These are phyloP conservation scores for Diplocarpon rosae DNA, from an alignment of 2,329 filamentous ascomycete species.

Conservation along the genomic window DNA sequence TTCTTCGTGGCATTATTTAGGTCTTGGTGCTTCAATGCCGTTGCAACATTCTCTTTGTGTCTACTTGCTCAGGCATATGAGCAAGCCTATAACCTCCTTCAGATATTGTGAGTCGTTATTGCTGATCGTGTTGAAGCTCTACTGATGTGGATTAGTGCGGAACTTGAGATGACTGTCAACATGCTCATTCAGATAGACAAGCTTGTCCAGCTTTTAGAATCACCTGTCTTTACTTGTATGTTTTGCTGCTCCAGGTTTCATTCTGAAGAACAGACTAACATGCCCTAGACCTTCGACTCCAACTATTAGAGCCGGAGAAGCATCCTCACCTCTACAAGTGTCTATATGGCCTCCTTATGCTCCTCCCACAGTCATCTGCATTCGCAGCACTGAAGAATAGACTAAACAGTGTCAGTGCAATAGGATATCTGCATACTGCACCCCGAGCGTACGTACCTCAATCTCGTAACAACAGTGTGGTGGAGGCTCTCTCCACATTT, in stretches of 20 bases:
- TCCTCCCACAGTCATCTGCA: constrained; percentile 93
- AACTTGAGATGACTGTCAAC: constrained; percentile 97
- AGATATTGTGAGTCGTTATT: constrained; percentile 63
- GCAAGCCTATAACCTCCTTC: constrained; percentile 89
- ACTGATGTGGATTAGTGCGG: constrained; percentile 51
- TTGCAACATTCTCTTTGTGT: constrained; percentile 93
- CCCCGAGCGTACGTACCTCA: constrained; percentile 58
- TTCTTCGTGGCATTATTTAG: constrained; percentile 92
- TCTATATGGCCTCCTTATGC: constrained; percentile 92
- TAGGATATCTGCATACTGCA: constrained; percentile 83
- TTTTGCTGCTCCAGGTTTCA: constrained; percentile 4
- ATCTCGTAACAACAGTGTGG: constrained; percentile 28
- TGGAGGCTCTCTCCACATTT: constrained; percentile 25
- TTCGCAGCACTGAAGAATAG: constrained; percentile 95
- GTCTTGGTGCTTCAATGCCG: constrained; percentile 97
- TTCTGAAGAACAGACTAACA: constrained; percentile 11
- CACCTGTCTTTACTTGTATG: constrained; percentile 92
- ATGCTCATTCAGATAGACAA: constrained; percentile 99
- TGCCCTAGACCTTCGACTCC: constrained; percentile 70
- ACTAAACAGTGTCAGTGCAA: constrained; percentile 92
- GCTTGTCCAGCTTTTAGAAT: constrained; percentile 90
- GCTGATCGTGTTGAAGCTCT: background rate
- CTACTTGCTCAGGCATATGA: constrained; percentile 95
- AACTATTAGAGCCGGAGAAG: constrained; percentile 88
- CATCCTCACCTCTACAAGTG: constrained; percentile 96